Evolutionary conservation across 129 eudicot genomes (phyloP).

Genomic region (Centaurea solstitialis): DNA sequence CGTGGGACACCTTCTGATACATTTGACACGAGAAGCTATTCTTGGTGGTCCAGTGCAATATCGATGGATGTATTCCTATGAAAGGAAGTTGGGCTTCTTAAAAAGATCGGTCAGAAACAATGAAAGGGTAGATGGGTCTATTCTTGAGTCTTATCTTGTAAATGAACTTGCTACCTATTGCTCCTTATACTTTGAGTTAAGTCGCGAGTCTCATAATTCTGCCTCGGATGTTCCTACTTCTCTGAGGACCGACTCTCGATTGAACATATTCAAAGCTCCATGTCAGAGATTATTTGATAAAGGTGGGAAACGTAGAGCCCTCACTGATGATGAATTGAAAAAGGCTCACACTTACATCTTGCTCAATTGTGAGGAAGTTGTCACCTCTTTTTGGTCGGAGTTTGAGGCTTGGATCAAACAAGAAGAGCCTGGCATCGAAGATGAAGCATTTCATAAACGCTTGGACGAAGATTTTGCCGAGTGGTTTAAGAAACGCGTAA

Average conservation of each 20-base stretch:
- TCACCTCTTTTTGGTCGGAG: neutral
- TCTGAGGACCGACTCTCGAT: neutral
- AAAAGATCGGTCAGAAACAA: neutral
- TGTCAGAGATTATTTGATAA: neutral
- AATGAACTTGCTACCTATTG: neutral
- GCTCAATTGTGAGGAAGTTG: neutral
- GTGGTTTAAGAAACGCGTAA: neutral
- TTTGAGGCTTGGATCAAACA: neutral
- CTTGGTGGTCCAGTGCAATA: conserved; percentile 27
- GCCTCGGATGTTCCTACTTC: neutral
- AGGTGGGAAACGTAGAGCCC: neutral
- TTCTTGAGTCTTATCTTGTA: neutral
- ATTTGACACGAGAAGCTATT: conserved; percentile 16
- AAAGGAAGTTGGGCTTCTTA: neutral
- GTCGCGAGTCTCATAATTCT: neutral
- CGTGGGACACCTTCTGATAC: neutral
- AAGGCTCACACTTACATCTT: neutral
- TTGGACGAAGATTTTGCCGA: neutral
- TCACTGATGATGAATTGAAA: neutral
- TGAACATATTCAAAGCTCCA: neutral
- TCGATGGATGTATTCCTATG: conserved; percentile 16
- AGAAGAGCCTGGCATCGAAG: neutral
- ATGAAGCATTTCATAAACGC: neutral
- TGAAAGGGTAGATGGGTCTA: neutral
- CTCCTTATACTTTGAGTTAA: neutral